phyloP scores from a whole-genome alignment of 1,139 yeast species.

The Hanseniaspora uvarum region DNA sequence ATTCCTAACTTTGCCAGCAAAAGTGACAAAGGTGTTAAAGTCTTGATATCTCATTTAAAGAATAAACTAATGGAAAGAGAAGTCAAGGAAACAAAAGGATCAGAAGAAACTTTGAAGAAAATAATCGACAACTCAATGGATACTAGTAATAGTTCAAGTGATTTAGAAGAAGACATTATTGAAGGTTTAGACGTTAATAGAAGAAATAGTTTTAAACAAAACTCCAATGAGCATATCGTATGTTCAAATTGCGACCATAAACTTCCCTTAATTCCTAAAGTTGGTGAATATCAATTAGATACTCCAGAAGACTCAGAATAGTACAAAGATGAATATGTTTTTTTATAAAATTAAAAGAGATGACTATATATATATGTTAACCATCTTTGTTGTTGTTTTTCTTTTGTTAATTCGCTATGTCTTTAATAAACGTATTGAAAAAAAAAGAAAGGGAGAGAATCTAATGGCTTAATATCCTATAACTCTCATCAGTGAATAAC shows the following conservation, averaged over 20 bases:
- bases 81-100: constrained; percentile 32
- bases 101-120: constrained; percentile 44
- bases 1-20: constrained; percentile 77
- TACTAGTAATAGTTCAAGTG: constrained; percentile 1
- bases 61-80: constrained; percentile 53
- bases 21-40: constrained; percentile 63
- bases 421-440: too few relatives aligned
- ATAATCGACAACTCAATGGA: constrained; percentile 25
- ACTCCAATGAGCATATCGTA: constrained; percentile 20
- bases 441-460: background rate
- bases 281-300: constrained; percentile 11
- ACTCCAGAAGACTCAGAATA: constrained; percentile 15
- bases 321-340: background rate
- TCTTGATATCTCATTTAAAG: constrained; percentile 69
- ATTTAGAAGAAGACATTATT: constrained; percentile 39
- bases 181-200: constrained; percentile 24
- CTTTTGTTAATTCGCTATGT: background rate
- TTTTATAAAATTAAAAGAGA: background rate
- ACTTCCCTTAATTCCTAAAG: constrained; percentile 4
- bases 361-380: background rate
- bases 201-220: constrained; percentile 19
- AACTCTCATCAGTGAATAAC: constrained; percentile 60
- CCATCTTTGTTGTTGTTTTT: background rate
- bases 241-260: constrained; percentile 8
- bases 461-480: constrained; percentile 37